Evolutionary conservation across 2,329 filamentous ascomycete species (phyloP).

Genomic region (Colletotrichum eleusines): DNA sequence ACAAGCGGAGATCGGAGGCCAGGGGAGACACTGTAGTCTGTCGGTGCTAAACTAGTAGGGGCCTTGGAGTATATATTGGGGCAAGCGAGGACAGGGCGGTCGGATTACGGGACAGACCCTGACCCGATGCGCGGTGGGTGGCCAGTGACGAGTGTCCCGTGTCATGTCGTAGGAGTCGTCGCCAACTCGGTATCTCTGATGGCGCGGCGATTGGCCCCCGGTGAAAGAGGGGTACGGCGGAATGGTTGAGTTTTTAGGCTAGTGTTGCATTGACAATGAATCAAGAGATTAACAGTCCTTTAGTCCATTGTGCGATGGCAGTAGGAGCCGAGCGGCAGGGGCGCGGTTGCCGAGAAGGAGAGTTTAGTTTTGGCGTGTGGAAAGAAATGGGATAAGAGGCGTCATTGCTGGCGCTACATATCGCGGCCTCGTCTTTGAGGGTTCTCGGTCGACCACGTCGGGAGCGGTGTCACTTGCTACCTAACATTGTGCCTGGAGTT

Average conservation of each 20-base stretch:
- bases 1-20: constrained; percentile 34
- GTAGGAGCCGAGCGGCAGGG: background rate
- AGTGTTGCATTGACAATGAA: constrained; percentile 35
- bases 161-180: constrained; percentile 34
- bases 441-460: no score
- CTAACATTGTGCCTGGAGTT: no score
- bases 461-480: no score
- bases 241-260: constrained; percentile 20
- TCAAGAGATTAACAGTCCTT: constrained; percentile 2
- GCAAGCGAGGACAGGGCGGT: constrained; percentile 6
- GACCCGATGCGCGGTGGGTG: constrained; percentile 1
- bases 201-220: constrained; percentile 25
- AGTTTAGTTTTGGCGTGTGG: background rate
- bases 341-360: background rate
- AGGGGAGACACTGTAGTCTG: background rate
- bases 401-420: no score
- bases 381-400: background rate
- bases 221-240: constrained; percentile 32
- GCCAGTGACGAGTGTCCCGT: constrained; percentile 29
- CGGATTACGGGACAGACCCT: constrained; percentile 6
- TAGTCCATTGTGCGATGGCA: background rate
- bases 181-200: constrained; percentile 32
- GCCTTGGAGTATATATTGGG: background rate
- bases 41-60: background rate
- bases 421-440: no score